These are phyloP conservation scores for Apiosordaria backusii DNA, from an alignment of 495 filamentous ascomycete species.

Conservation along the genomic window DNA sequence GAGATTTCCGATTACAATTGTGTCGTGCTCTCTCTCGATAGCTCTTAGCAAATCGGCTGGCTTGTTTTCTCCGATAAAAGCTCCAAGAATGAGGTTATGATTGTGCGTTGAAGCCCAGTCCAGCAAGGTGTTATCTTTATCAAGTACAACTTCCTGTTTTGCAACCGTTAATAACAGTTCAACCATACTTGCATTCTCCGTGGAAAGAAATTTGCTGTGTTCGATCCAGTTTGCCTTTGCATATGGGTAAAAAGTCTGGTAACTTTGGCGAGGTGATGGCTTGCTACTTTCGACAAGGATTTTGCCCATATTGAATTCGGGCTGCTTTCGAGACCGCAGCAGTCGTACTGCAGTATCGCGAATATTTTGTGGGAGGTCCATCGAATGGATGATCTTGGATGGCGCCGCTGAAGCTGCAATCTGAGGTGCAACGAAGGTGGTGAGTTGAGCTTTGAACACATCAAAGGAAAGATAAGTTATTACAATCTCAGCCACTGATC, in stretches of 20 bases:
- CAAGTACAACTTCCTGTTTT: background rate
- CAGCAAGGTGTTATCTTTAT: background rate
- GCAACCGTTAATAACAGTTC: slow-evolving; percentile 7
- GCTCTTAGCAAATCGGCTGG: no score
- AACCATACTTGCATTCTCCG: slow-evolving; percentile 5
- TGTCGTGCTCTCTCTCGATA: no score
- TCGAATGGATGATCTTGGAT: slow-evolving; percentile 29
- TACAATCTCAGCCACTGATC: background rate
- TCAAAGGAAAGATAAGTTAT: slow-evolving; percentile 11
- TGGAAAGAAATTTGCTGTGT: slow-evolving; percentile 17
- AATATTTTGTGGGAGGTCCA: slow-evolving; percentile 22
- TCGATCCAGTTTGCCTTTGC: slow-evolving; percentile 26
- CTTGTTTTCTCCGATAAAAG: no score
- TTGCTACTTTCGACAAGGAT: slow-evolving; percentile 25
- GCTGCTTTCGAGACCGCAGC: slow-evolving; percentile 26
- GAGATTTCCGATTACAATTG: no score
- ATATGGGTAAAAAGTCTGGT: slow-evolving; percentile 28
- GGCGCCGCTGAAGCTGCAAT: slow-evolving; percentile 11
- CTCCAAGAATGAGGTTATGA: background rate
- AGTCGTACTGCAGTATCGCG: slow-evolving; percentile 28
- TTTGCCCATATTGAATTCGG: slow-evolving; percentile 31
- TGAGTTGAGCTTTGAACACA: slow-evolving; percentile 8
- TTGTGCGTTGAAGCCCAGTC: background rate
- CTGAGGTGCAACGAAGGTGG: slow-evolving; percentile 2
- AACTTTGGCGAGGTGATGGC: slow-evolving; percentile 8